Conservation (phyloP, 116 monocot genomes). For the Papilionanthe hybrid region DNA sequence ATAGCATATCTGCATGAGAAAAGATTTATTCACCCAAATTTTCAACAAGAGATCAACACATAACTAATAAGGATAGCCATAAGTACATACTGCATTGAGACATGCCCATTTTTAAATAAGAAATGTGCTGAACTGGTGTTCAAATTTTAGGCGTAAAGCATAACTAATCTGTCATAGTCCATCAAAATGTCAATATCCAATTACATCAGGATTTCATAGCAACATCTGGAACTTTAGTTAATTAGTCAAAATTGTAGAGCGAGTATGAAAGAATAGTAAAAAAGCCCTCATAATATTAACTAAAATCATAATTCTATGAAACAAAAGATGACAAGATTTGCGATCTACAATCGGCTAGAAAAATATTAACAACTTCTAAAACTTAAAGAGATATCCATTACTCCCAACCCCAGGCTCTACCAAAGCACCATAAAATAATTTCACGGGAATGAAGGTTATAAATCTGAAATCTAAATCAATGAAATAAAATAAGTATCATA, state of each 20-base stretch:
- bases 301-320: too few relatives aligned
- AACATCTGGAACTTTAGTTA: neutral
- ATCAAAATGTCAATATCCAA: neutral
- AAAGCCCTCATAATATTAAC: neutral
- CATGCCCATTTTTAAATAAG: too few relatives aligned
- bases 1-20: too few relatives aligned
- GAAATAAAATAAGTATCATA: neutral
- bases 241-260: neutral
- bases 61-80: neutral
- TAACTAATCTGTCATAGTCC: too few relatives aligned
- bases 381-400: neutral
- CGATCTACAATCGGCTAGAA: neutral
- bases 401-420: neutral
- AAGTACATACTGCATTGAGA: too few relatives aligned
- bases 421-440: neutral
- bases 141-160: too few relatives aligned
- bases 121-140: too few relatives aligned
- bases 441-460: neutral
- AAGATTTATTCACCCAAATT: too few relatives aligned
- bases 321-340: neutral
- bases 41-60: too few relatives aligned
- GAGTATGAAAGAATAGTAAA: neutral
- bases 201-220: neutral
- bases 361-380: neutral
- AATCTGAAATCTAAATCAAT: neutral